Evolutionary conservation across 805 yeast species (phyloP), one percentile per base, ranked within the genome.

Genomic region (Saturnispora mendoncae): DNA sequence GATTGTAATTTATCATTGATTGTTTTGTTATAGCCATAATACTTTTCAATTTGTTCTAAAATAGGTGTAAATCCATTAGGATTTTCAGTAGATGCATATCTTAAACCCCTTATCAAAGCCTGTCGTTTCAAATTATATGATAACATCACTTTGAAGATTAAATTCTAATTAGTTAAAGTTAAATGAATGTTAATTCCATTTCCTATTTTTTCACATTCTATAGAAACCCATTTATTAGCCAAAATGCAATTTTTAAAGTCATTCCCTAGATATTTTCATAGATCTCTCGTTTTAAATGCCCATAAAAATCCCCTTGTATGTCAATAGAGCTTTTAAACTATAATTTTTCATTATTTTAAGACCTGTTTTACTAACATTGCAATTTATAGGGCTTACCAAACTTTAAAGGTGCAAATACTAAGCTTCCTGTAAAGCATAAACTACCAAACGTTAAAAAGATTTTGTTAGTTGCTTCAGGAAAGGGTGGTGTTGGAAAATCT

Each of bases 401-500:
- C 27, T 60, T 51, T 21, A 50, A 56, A 28, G 67, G 69, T 17
- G 56, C 68, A 26, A 65, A 68, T 59, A 64, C 74, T 6, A 67
- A 70, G 1, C 54, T 80, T 1, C 84, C 85, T 0, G 58, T 76
- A 8, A 71, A 65, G 43, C 74, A 68, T 44, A 58, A 60, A 14
- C 72, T 85, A 25, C 73, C 79, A 0, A 73, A 73, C n/a, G 90
- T 82, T 2, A 60, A 66, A 6, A 76, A 71, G 38, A 68, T 84
- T 2, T 47, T 85, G 1, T 67, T 84, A 2, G 87, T 82, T 0
- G 69, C 86, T 0, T 79, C 87, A 2, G 85, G 84, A 3, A 82
- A 82, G 54, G 90, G 90, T 3, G 90, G 90, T 0, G 90, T 82
- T 9, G 90, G 90, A 0, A 82, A 82, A 54, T 79, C 87, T 2